These are phyloP conservation scores for Suillus weaverae DNA, from an alignment of 768 basidiomycete genomes.

Conservation along the genomic window DNA sequence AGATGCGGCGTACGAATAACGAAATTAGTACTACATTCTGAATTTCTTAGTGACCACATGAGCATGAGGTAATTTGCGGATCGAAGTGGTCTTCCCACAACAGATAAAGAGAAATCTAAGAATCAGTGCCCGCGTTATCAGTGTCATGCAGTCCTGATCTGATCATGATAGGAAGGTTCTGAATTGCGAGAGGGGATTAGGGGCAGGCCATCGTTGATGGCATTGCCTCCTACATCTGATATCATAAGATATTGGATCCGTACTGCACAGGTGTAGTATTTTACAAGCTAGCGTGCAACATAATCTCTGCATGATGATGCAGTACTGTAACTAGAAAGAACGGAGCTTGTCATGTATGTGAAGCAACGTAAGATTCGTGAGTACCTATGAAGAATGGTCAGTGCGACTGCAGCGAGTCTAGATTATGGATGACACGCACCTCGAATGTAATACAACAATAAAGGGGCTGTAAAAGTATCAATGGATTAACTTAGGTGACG, in stretches of 20 bases:
- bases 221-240: neutral
- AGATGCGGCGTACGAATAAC: neutral
- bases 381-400: neutral
- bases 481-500: neutral
- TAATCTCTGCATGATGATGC: neutral
- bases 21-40: neutral
- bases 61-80: neutral
- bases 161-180: neutral
- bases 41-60: neutral
- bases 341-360: neutral
- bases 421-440: neutral
- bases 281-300: neutral
- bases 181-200: neutral
- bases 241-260: neutral
- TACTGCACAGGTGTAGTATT: neutral
- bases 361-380: neutral
- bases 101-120: neutral
- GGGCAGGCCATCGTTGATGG: neutral
- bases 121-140: neutral
- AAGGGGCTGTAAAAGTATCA: neutral
- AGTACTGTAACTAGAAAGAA: neutral
- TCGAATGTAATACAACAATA: neutral
- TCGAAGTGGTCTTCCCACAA: neutral
- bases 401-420: neutral
- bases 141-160: neutral